Evolutionary conservation across 2,329 filamentous ascomycete species (phyloP).

Genomic region (Calonectria multiphialidica): DNA sequence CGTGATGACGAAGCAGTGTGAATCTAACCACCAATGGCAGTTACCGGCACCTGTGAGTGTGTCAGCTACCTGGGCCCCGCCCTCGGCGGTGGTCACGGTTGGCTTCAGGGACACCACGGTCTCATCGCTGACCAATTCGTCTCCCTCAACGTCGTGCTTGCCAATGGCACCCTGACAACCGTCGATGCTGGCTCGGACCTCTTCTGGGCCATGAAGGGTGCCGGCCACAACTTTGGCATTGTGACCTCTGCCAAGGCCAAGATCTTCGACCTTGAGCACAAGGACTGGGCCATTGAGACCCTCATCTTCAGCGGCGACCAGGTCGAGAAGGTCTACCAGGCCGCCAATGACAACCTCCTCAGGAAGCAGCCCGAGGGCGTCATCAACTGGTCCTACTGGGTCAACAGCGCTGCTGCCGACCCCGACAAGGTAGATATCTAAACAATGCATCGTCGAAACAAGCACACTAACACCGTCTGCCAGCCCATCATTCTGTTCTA

Average conservation of each 20-base stretch:
- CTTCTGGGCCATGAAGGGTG: slow-evolving; percentile 51
- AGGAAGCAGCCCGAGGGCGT: slow-evolving; percentile 57
- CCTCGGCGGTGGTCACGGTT: slow-evolving; percentile 48
- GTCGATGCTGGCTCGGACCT: slow-evolving; percentile 44
- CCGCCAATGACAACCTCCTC: slow-evolving; percentile 58
- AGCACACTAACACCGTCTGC: neutral
- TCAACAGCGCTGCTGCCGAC: slow-evolving; percentile 55
- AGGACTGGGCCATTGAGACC: slow-evolving; percentile 46
- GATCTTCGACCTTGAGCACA: slow-evolving; percentile 44
- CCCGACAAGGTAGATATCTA: slow-evolving; percentile 50
- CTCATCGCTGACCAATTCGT: slow-evolving; percentile 50
- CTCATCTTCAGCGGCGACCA: slow-evolving; percentile 62
- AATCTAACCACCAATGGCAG: slow-evolving; percentile 3
- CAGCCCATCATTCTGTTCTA: slow-evolving; percentile 57
- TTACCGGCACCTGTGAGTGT: slow-evolving; percentile 42
- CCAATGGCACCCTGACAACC: slow-evolving; percentile 42
- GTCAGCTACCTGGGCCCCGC: slow-evolving; percentile 46
- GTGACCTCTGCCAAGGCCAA: slow-evolving; percentile 46
- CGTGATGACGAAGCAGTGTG: neutral
- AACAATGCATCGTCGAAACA: neutral
- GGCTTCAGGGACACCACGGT: slow-evolving; percentile 46
- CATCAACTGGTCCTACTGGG: slow-evolving; percentile 64
- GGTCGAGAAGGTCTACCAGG: slow-evolving; percentile 60
- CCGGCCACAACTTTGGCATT: slow-evolving; percentile 51
- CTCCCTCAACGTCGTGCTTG: slow-evolving; percentile 47